A percentile compares a stretch with the other conserved stretches of the same genome.
These are phyloP conservation scores for Auricularia sp. DNA, from an alignment of 768 basidiomycete species.

Conservation along the genomic window DNA sequence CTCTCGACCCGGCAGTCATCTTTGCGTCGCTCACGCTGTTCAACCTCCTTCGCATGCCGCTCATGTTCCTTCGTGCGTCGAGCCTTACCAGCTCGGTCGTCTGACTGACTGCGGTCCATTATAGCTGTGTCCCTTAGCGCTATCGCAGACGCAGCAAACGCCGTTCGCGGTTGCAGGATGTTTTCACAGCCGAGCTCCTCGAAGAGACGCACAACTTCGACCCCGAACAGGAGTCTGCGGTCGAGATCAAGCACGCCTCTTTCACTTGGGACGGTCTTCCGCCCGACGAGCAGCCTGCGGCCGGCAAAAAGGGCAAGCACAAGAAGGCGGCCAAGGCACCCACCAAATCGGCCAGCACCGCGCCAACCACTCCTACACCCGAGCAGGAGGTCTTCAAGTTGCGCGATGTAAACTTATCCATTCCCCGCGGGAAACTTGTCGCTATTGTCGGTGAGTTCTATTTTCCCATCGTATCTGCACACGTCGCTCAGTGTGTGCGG, in stretches of 20 bases:
- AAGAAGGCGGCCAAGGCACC: conserved; percentile 21
- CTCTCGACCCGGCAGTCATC: conserved; percentile 56
- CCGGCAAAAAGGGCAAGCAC: conserved; percentile 24
- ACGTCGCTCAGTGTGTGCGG: too few relatives aligned
- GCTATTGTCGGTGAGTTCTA: conserved; percentile 53
- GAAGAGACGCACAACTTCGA: conserved; percentile 49
- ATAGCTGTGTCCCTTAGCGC: conserved; percentile 59
- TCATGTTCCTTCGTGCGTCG: conserved; percentile 54
- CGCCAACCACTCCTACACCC: conserved; percentile 11
- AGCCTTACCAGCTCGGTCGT: neutral
- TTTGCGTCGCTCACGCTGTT: conserved; percentile 84
- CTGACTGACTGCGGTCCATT: conserved; percentile 7
- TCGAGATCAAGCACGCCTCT: conserved; percentile 55
- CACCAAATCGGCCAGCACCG: conserved; percentile 11
- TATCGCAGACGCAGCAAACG: conserved; percentile 79
- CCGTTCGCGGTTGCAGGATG: conserved; percentile 62
- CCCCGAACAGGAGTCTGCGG: conserved; percentile 43
- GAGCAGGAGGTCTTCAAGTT: conserved; percentile 49
- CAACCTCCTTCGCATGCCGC: conserved; percentile 68
- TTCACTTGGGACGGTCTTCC: conserved; percentile 85
- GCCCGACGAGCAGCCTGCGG: conserved; percentile 29
- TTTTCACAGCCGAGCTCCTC: conserved; percentile 77
- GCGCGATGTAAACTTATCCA: conserved; percentile 47
- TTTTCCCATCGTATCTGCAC: too few relatives aligned
- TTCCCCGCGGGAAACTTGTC: conserved; percentile 68